Evolutionary conservation across 352 stramenopile genomes (phyloP).

Genomic region (Phytophthora fragariaefolia): DNA sequence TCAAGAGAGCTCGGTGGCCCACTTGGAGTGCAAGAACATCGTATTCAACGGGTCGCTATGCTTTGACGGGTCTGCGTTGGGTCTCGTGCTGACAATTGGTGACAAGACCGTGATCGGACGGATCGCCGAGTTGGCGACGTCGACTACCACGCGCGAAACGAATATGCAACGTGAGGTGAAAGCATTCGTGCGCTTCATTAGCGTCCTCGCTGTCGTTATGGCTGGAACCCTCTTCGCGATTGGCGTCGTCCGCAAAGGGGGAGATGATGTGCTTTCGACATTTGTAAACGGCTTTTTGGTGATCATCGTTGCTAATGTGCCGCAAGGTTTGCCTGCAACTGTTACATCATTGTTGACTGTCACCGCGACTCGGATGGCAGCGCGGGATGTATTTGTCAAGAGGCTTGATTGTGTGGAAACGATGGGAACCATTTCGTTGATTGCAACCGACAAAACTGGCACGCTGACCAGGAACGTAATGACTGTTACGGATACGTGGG

Average conservation of each 20-base stretch:
- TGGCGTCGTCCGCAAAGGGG: conserved; percentile 43
- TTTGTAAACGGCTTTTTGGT: conserved; percentile 61
- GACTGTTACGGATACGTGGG: conserved; percentile 59
- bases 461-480: conserved; percentile 89
- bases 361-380: conserved; percentile 76
- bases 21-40: conserved; percentile 57
- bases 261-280: conserved; percentile 42
- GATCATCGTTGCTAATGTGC: conserved; percentile 71
- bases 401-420: conserved; percentile 90
- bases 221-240: conserved; percentile 38
- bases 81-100: conserved; percentile 51
- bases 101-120: conserved; percentile 62
- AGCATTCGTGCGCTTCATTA: conserved; percentile 56
- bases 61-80: conserved; percentile 51
- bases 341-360: conserved; percentile 91
- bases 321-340: conserved; percentile 92
- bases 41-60: conserved; percentile 57
- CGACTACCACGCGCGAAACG: conserved; percentile 37
- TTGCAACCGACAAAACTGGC: conserved; percentile 94
- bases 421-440: conserved; percentile 86
- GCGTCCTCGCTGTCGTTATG: conserved; percentile 43
- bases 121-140: conserved; percentile 55
- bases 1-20: conserved; percentile 30
- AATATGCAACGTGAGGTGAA: conserved; percentile 59
- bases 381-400: conserved; percentile 91